These are phyloP conservation scores for Sporothrix pseudoabietina DNA, from an alignment of 2,329 filamentous ascomycete species.

Conservation along the genomic window DNA sequence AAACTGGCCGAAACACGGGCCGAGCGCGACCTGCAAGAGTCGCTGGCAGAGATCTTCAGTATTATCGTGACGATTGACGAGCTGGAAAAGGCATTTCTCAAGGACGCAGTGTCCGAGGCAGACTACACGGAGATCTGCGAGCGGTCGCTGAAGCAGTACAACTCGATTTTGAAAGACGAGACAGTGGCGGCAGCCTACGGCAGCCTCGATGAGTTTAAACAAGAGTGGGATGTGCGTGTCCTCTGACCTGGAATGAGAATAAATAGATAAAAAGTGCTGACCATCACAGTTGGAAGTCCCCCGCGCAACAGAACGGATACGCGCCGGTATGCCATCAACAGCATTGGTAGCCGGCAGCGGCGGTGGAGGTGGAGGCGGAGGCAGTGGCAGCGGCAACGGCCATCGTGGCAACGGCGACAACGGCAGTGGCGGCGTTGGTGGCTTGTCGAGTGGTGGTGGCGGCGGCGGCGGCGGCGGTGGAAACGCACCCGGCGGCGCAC, in stretches of 20 bases:
- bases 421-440: conserved; percentile 48
- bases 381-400: conserved; percentile 48
- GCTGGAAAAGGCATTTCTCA: conserved; percentile 93
- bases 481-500: conserved; percentile 57
- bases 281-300: conserved; percentile 79
- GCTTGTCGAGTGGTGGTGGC: conserved; percentile 52
- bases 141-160: conserved; percentile 92
- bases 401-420: conserved; percentile 47
- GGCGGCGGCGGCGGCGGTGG: conserved; percentile 55
- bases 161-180: conserved; percentile 88
- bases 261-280: neutral
- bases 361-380: conserved; percentile 49
- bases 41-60: conserved; percentile 94
- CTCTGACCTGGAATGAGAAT: neutral
- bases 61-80: conserved; percentile 96
- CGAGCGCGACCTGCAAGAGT: conserved; percentile 92
- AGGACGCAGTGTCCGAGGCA: conserved; percentile 86
- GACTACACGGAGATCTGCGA: conserved; percentile 98
- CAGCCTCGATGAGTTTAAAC: conserved; percentile 87
- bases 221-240: conserved; percentile 79
- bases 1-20: conserved; percentile 84
- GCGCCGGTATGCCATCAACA: conserved; percentile 90
- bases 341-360: conserved; percentile 55
- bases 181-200: conserved; percentile 85
- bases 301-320: conserved; percentile 86